A percentile compares a stretch with the other conserved stretches of the same genome.
These are phyloP conservation scores for Pichia paraexigua DNA, from an alignment of 805 yeast genomes.

Conservation along the genomic window DNA sequence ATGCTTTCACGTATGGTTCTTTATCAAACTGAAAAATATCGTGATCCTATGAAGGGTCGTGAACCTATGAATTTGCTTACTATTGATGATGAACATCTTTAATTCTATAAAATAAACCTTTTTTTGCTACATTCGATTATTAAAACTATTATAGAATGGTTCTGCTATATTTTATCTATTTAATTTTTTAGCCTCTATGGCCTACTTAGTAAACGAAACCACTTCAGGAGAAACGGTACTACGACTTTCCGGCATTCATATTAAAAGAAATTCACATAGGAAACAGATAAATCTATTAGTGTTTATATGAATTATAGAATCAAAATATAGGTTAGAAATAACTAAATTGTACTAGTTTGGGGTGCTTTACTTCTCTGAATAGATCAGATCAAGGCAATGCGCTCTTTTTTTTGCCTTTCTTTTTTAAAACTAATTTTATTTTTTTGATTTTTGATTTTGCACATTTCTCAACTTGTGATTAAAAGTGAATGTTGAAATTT, in stretches of 20 bases:
- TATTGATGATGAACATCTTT: constrained; percentile 26
- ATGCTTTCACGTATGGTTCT: constrained; percentile 37
- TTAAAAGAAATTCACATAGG: too few relatives aligned
- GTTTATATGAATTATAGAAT: too few relatives aligned
- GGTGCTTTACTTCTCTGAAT: too few relatives aligned
- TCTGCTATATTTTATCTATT: background rate
- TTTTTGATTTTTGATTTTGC: background rate
- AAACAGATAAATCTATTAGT: too few relatives aligned
- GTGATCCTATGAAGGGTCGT: constrained; percentile 16
- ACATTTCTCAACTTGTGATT: background rate
- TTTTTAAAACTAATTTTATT: too few relatives aligned
- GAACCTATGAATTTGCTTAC: constrained; percentile 30
- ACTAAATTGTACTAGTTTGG: too few relatives aligned
- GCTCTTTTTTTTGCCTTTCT: background rate
- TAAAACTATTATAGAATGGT: background rate
- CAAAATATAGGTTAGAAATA: too few relatives aligned
- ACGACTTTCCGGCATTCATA: too few relatives aligned
- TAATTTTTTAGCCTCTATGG: background rate
- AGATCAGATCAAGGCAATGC: background rate
- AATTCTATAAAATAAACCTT: background rate
- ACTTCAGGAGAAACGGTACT: too few relatives aligned
- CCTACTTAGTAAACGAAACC: too few relatives aligned
- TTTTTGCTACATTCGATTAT: background rate
- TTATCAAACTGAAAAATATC: constrained; percentile 30
- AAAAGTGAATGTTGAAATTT: background rate